Base-by-base conservation (phyloP, 306 rosid species). In the Dryas drummondii region DNA sequence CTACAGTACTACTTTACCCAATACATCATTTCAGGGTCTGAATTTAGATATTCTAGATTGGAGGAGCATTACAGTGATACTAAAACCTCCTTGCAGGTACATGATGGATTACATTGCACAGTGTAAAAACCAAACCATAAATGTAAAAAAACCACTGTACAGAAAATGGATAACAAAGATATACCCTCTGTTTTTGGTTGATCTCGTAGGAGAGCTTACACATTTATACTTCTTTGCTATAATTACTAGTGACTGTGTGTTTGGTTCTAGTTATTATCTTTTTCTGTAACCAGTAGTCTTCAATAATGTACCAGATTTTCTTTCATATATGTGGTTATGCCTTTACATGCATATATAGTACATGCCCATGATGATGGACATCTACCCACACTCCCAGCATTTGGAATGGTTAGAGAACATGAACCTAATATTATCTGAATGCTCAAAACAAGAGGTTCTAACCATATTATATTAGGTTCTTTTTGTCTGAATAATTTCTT, bases 221-320 rank as follows among this genome's bases (percentile, higher is more conserved):
- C 50, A 52, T 52, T 53, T 16, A 44, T 6, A 40, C 73, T 19
- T 46, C n/a, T 51, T 12, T 16, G 10, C 49, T 32, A 17, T 37
- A 51, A 4, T 69, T 51, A 68, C 22, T 26, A 68, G 48, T 58
- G 66, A 60, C 37, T 32, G 49, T 53, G 48, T 70, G 62, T 69
- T 69, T 53, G 62, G 61, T 70, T 53, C 46, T 68, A 68, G 71
- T 6, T 67, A 47, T 14, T 12, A 17, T 65, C 32, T 65, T 19
- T 45, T 45, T 26, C 14, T 65, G 32, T 45, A 26, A 58, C n/a
- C 69, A 17, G 37, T 68, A 11, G 12, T 50, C 3, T 50, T 11
- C 52, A 0, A 13, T n/a, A n/a, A 16, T 16, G 37, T 70, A 8
- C n/a, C 5, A 37, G 44, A 32, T 32, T 60, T 2, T 9, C 37